Evolutionary conservation across 2,329 filamentous ascomycete species (phyloP).

Genomic region (Verticillium nonalfalfae): DNA sequence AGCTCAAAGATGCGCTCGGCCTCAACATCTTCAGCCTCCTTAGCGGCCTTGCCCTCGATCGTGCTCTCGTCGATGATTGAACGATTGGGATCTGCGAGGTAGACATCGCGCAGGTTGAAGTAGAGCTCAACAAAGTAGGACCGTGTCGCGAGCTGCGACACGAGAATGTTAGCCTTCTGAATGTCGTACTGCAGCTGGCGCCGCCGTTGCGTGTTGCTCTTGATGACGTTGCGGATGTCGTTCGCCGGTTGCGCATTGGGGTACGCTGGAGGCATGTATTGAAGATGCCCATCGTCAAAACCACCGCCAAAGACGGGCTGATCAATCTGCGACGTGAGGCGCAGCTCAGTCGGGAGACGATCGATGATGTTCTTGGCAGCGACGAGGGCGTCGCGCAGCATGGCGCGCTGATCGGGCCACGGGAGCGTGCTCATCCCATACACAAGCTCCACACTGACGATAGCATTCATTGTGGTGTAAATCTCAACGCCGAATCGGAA

Average conservation of each 20-base stretch:
- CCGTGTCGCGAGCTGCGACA: constrained; percentile 72
- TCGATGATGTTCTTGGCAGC: constrained; percentile 64
- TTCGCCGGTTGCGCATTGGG: constrained; percentile 37
- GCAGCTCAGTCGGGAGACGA: constrained; percentile 62
- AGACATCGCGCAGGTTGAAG: constrained; percentile 66
- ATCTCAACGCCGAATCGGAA: constrained; percentile 77
- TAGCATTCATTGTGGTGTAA: constrained; percentile 72
- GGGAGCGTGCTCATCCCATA: constrained; percentile 74
- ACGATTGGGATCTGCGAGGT: constrained; percentile 39
- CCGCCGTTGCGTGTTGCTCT: constrained; percentile 40
- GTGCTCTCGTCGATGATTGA: constrained; percentile 25
- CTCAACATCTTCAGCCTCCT: constrained; percentile 34
- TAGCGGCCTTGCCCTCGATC: constrained; percentile 27
- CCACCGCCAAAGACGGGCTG: constrained; percentile 11
- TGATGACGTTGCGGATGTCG: constrained; percentile 44
- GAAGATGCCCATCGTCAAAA: constrained; percentile 24
- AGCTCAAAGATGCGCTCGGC: constrained; percentile 47
- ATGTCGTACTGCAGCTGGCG: constrained; percentile 73
- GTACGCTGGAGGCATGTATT: constrained; percentile 46
- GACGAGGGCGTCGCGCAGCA: constrained; percentile 65
- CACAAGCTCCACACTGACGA: constrained; percentile 74
- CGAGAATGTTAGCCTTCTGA: constrained; percentile 85
- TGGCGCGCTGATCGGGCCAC: constrained; percentile 69
- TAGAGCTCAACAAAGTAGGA: constrained; percentile 86
- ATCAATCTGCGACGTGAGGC: constrained; percentile 38